A percentile compares a stretch with the other conserved stretches of the same genome.
These are phyloP conservation scores for Russula sp. DNA, from an alignment of 768 basidiomycete genomes.

Conservation along the genomic window DNA sequence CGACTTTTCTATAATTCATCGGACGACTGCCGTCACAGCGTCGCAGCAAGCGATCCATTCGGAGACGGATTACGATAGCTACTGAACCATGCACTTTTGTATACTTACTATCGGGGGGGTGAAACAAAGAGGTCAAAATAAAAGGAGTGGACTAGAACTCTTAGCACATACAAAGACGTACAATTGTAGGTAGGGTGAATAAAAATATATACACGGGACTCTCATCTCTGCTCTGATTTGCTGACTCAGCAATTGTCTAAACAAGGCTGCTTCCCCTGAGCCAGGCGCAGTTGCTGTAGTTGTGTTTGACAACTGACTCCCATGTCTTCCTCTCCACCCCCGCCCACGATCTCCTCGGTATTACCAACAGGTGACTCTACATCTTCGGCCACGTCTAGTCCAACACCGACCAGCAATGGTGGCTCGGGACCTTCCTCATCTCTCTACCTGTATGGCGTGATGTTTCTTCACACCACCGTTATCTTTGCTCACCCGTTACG, in stretches of 20 bases:
- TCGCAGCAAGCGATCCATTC: constrained; percentile 1
- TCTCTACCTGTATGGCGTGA: constrained; percentile 20
- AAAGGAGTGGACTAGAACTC: not conserved
- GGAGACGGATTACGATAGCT: constrained; percentile 12
- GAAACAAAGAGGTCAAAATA: not conserved
- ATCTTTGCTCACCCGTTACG: not conserved
- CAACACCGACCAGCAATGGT: not conserved
- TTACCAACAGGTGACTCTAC: not conserved
- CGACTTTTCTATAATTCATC: constrained; percentile 1
- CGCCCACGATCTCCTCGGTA: not conserved
- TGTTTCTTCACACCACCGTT: not conserved
- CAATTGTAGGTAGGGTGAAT: not conserved
- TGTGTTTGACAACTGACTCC: not conserved
- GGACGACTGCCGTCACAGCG: constrained; percentile 5
- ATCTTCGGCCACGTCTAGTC: not conserved
- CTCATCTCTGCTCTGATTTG: not conserved
- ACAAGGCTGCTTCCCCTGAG: not conserved
- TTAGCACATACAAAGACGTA: not conserved
- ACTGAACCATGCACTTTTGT: constrained; percentile 12
- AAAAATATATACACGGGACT: not conserved
- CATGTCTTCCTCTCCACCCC: constrained; percentile 7
- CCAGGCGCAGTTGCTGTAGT: not conserved
- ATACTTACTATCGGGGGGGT: constrained; percentile 8
- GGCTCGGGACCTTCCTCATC: constrained; percentile 21
- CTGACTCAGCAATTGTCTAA: not conserved